Evolutionary conservation across 495 filamentous ascomycete species (phyloP).

Genomic region (Neurospora discreta): DNA sequence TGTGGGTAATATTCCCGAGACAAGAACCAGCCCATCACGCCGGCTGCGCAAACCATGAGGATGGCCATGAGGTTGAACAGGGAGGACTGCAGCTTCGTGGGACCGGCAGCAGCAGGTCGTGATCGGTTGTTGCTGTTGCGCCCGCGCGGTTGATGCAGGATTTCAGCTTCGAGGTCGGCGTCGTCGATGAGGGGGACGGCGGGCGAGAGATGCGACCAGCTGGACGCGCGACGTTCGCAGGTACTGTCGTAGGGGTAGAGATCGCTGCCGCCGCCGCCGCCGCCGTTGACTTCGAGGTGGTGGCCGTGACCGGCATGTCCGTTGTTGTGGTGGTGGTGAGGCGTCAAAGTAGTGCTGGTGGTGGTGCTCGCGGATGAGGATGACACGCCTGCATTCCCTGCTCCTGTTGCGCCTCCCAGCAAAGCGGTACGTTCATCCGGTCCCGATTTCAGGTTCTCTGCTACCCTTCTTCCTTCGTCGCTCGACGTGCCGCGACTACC

Average conservation of each 20-base stretch:
- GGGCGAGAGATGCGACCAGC: conserved; percentile 59
- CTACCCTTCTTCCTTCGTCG: background rate
- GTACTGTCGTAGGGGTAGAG: conserved; percentile 4
- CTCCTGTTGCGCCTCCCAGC: background rate
- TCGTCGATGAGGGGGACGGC: conserved; percentile 56
- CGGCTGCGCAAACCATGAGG: conserved; percentile 67
- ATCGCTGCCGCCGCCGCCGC: background rate
- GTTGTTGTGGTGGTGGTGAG: background rate
- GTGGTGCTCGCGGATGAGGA: background rate
- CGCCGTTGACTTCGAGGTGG: background rate
- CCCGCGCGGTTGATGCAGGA: background rate
- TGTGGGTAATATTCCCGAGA: conserved; percentile 30
- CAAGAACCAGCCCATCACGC: conserved; percentile 77
- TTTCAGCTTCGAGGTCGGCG: conserved; percentile 1
- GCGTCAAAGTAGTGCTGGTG: background rate
- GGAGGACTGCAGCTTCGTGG: conserved; percentile 42
- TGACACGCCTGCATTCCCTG: background rate
- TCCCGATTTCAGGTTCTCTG: background rate
- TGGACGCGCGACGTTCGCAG: conserved; percentile 36
- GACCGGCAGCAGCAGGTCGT: conserved; percentile 19
- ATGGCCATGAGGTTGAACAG: conserved; percentile 64
- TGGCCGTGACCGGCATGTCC: background rate
- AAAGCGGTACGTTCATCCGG: conserved; percentile 29
- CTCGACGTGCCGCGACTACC: background rate
- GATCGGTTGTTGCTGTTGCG: background rate